Percentiles rank a stretch among this genome's conserved stretches.
Conservation (phyloP, 1,139 yeast genomes). For the Nakaseomyces delphensis region DNA sequence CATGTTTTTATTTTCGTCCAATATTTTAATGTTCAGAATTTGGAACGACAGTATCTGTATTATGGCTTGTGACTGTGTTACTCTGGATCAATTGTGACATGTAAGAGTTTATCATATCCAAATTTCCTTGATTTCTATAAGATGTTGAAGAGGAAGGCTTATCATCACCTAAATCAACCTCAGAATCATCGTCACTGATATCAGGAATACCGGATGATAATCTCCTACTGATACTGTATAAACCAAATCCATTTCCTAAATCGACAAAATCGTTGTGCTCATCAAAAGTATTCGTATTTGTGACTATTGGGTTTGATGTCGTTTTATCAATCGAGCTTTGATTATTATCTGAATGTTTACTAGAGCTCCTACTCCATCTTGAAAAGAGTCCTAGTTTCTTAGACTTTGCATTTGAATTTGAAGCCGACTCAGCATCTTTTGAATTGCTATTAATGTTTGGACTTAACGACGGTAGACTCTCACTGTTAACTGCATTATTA, state of each 20-base stretch:
- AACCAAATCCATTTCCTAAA: slow-evolving; percentile 30
- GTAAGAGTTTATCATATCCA: slow-evolving; percentile 21
- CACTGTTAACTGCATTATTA: neutral
- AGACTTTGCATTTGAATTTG: neutral
- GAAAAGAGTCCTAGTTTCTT: slow-evolving; percentile 1
- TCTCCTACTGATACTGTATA: slow-evolving; percentile 26
- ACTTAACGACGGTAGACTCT: neutral
- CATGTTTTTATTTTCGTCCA: neutral
- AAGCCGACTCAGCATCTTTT: too few relatives aligned
- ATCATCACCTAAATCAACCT: slow-evolving; percentile 9
- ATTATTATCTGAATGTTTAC: neutral
- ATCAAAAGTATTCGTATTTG: slow-evolving; percentile 4
- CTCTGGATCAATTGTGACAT: slow-evolving; percentile 26
- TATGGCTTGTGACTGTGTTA: slow-evolving; percentile 11
- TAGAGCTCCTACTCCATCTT: neutral
- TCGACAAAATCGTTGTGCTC: slow-evolving; percentile 20
- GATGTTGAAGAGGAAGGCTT: slow-evolving; percentile 12
- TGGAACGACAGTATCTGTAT: neutral
- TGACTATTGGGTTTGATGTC: neutral
- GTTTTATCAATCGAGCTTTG: neutral
- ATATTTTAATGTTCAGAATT: neutral
- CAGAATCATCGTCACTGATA: slow-evolving; percentile 15
- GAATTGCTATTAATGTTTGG: neutral
- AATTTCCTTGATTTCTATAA: slow-evolving; percentile 12
- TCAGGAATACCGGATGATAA: slow-evolving; percentile 28